phyloP scores from a whole-genome alignment of 176 grass and related monocot species.

The Oryza glumipatula region DNA sequence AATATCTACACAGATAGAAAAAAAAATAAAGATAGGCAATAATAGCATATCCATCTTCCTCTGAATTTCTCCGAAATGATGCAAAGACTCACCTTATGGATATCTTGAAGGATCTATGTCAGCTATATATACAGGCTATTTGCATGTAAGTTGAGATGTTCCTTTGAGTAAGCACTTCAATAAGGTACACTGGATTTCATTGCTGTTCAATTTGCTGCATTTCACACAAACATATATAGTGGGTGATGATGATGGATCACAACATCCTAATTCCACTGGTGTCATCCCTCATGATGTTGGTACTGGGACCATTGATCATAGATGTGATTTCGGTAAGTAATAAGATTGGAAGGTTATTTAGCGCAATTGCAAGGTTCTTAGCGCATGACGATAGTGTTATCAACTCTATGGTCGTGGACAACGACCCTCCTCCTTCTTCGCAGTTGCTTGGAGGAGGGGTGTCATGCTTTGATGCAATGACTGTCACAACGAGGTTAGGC shows the following conservation, averaged over 20 bases:
- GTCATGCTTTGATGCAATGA: not conserved
- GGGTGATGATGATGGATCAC: not conserved
- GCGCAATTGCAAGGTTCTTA: not conserved
- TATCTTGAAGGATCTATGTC: not conserved
- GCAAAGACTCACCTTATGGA: no score
- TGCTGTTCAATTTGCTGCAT: not conserved
- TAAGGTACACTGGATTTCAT: not conserved
- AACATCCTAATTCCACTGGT: not conserved
- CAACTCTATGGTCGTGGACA: not conserved
- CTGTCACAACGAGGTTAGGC: constrained; percentile 5
- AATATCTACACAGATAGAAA: not conserved
- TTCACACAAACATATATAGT: not conserved
- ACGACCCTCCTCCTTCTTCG: not conserved
- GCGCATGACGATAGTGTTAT: not conserved
- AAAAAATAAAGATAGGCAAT: not conserved
- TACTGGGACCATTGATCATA: constrained; percentile 22
- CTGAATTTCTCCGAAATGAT: not conserved
- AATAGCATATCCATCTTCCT: not conserved
- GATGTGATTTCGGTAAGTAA: not conserved
- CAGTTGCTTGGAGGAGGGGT: not conserved
- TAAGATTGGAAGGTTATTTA: not conserved
- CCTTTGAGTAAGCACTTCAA: not conserved
- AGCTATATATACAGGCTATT: not conserved
- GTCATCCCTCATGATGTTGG: constrained; percentile 27
- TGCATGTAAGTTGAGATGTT: not conserved